Evolutionary conservation across 768 basidiomycete genomes (phyloP), one percentile per base, ranked within the genome.

Genomic region (Galerina marginata): DNA sequence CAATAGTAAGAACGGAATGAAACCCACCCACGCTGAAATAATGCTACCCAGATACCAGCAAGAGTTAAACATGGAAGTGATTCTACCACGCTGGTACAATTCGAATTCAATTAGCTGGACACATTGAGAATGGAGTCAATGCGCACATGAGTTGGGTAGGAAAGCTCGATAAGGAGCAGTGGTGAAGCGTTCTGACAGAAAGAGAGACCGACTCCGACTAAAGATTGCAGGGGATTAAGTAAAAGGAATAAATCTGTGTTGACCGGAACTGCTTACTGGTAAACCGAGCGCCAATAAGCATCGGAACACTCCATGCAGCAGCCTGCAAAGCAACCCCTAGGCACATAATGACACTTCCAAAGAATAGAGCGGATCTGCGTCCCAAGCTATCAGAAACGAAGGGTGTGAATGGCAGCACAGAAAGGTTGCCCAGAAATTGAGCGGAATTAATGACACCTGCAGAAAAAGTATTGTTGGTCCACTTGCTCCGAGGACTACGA

Each of bases 21-120:
- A 20, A 40, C 69, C 47, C 67, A 76, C 75, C 74, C 77, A 83
- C 62, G 81, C 80, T 69, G 86, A 84, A 40, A 86, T 71, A 59
- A 90, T 86, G 60, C 87, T 87, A 9, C 91, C 91, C 38, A 88
- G 66, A 71, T 92, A 92, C 91, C 91, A 92, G 50, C 81, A 82
- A 0, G 87, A 81, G 73, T 92, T 92, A 72, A 87, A 91, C 57
- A 87, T 69, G 9, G 87, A 83, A 14, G 85, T 87, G 20, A 87
- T 75, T 71, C 86, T 84, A 3, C 83, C 86, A 57, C 78, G 75
- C 78, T 79, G 36, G 16, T 39, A 57, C n/a, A 53, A 52, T 33
- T 33, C 20, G 26, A 54, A 15, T 60, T 44, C 47, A 25, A 48
- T 49, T 37, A 62, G 52, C 45, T 49, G 25, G 15, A 10, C 20